Evolutionary conservation across 2,329 filamentous ascomycete species (phyloP).

Genomic region (Penicillium fuscoglaucum): DNA sequence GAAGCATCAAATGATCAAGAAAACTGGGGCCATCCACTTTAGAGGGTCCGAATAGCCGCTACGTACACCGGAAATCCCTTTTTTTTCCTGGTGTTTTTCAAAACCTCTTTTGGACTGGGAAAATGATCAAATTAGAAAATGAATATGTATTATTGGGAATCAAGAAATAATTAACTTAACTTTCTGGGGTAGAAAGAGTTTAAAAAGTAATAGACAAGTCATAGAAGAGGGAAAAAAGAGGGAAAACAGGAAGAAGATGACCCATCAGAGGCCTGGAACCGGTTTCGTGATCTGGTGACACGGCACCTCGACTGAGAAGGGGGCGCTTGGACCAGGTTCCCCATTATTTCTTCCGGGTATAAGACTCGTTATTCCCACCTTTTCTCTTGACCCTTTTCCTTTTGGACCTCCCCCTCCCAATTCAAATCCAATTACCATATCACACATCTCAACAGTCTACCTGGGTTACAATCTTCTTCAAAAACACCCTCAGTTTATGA

Average conservation of each 20-base stretch:
- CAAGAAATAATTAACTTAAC: not conserved
- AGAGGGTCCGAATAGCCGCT: constrained; percentile 11
- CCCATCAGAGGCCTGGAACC: constrained; percentile 11
- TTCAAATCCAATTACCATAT: not conserved
- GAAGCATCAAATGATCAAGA: constrained; percentile 30
- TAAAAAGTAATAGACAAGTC: not conserved
- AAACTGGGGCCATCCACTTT: constrained; percentile 16
- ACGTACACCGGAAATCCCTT: not conserved
- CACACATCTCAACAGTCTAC: not conserved
- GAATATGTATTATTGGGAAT: not conserved
- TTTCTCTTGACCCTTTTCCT: not conserved
- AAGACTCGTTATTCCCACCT: constrained; percentile 12
- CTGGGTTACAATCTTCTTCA: not conserved
- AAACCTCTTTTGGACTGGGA: not conserved
- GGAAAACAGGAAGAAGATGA: not conserved
- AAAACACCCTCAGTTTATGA: not conserved
- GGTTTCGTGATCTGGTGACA: constrained; percentile 21
- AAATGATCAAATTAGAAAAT: not conserved
- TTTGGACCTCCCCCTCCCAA: not conserved
- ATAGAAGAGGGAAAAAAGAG: not conserved
- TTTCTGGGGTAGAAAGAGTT: not conserved
- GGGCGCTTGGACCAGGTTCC: constrained; percentile 18
- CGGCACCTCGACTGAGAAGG: constrained; percentile 7
- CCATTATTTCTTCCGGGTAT: constrained; percentile 17
- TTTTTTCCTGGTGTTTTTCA: not conserved